Base-by-base conservation (phyloP, 345 rosid genomes). In the Pseudoturritis turrita region DNA sequence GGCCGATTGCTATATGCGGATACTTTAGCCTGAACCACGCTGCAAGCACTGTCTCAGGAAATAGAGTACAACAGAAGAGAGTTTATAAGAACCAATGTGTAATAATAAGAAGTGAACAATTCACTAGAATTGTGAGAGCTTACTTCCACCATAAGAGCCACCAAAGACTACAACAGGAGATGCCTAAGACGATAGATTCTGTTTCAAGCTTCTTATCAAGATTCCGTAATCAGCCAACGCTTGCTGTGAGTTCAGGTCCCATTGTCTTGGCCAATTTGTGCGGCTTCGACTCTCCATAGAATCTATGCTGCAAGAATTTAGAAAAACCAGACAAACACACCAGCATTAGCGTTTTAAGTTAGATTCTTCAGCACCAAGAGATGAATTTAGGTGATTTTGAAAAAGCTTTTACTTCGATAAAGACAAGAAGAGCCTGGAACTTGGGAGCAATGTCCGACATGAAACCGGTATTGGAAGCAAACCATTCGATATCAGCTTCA, bases 91-190 rank as follows among this genome's bases (percentile, higher is more conserved):
- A 49, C 29, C 29, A 4, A 21, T 31, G 25, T 22, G 54, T 22
- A 22, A 3, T 19, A 11, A 12, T 58, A 83, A 51, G 10, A 25
- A 22, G 10, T 51, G 33, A 25, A 25, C n/a, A 50, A 23, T 19
- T 4, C 26, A 47, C 7, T 8, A 33, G 10, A 60, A 33, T 14
- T 56, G 64, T 22, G 2, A 28, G n/a, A 17, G 28, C 54, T 80
- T 80, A 87, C 97, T 88, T 86, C 96, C 97, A 77, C 97, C 97
- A 79, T 88, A 91, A 57, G 97, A 91, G 44, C 89, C 97, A 63
- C 97, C 97, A 60, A 91, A 87, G 81, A 85, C 91, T 56, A 91
- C 85, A 10, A 88, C 92, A 10, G 97, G 91, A 3, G 97, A 88
- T 29, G 84, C 75, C 77, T 91, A 89, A 8, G 92, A 83, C 25